Base-by-base conservation (phyloP, 768 basidiomycete species). In the Calocera cornea region DNA sequence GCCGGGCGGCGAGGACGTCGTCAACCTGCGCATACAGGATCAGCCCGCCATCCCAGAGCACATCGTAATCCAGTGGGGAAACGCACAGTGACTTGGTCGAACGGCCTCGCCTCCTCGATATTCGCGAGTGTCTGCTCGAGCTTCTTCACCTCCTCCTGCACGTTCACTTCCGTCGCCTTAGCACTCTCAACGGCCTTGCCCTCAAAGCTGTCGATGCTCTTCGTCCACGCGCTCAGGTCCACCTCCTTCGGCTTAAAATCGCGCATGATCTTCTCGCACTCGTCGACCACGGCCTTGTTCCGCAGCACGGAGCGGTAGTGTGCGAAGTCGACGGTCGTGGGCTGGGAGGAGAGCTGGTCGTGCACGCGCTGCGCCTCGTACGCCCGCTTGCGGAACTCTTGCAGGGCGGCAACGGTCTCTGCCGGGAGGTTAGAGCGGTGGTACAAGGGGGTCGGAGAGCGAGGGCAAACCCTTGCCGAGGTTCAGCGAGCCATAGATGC, bases 171-270 rank as follows among this genome's bases (percentile, higher is more conserved):
- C 12, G 95, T 95, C 78, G 90, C 88, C 79, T 91, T 83, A 67
- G 97, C 95, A 72, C 89, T 91, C 64, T 83, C 85, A 71, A 97
- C 95, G 70, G 97, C 97, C 80, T 95, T 97, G 69, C 85, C 83
- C 83, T 98, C 92, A 77, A 99, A 99, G 64, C 92, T 87, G 76
- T 95, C 93, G 73, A 99, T 97, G 50, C 92, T 93, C 79, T 93
- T 95, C 78, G 97, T 76, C 78, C 95, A 91, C 66, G 90, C 82
- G 72, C 78, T 79, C 68, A 94, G 89, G 75, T 99, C 95, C 78
- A 97, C 97, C 1, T 91, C 89, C 65, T 92, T 87, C 38, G 97
- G 92, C 80, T 95, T 97, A 83, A 97, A 98, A 36, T 85, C 85
- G 69, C 82, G 86, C 73, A 97, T 77, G 65, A 88, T 77, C 80